Percentiles rank a stretch among this genome's conserved stretches.
These are phyloP conservation scores for Bothriochloa decipiens DNA, from an alignment of 176 grass and related monocot genomes.

Conservation along the genomic window DNA sequence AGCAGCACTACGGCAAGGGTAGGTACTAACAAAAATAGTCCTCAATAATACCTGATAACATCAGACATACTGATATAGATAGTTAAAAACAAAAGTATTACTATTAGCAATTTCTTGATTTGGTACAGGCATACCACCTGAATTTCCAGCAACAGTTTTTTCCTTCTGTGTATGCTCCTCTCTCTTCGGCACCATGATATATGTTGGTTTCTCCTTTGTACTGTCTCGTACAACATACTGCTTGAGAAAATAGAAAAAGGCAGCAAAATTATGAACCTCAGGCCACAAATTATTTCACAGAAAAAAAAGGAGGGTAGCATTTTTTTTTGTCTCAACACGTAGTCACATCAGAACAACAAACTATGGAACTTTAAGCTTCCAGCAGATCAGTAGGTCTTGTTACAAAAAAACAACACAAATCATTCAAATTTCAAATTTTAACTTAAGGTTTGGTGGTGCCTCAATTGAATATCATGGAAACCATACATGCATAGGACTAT, in stretches of 20 bases:
- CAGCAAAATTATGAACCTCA: constrained; percentile 35
- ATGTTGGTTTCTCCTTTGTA: constrained; percentile 80
- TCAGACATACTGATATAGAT: background rate
- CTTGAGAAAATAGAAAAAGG: constrained; percentile 24
- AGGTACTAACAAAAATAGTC: background rate
- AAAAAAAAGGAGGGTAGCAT: constrained; percentile 17
- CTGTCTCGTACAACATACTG: constrained; percentile 83
- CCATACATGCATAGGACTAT: background rate
- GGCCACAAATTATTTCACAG: background rate
- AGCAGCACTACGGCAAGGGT: background rate
- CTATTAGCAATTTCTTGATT: constrained; percentile 41
- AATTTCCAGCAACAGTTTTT: constrained; percentile 52
- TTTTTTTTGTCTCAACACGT: constrained; percentile 3
- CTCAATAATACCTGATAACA: constrained; percentile 2
- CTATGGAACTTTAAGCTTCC: background rate
- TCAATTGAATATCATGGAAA: background rate
- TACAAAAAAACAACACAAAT: constrained; percentile 2
- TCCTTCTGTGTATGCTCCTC: constrained; percentile 65
- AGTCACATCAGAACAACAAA: constrained; percentile 8
- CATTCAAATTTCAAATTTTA: background rate
- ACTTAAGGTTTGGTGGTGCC: background rate
- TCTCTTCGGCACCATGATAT: constrained; percentile 80
- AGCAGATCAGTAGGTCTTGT: constrained; percentile 3
- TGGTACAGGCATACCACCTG: constrained; percentile 45
- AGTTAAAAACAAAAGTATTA: constrained; percentile 36